Base-by-base conservation (phyloP, 169 alveolate species). In the Plasmodium gonderi region DNA sequence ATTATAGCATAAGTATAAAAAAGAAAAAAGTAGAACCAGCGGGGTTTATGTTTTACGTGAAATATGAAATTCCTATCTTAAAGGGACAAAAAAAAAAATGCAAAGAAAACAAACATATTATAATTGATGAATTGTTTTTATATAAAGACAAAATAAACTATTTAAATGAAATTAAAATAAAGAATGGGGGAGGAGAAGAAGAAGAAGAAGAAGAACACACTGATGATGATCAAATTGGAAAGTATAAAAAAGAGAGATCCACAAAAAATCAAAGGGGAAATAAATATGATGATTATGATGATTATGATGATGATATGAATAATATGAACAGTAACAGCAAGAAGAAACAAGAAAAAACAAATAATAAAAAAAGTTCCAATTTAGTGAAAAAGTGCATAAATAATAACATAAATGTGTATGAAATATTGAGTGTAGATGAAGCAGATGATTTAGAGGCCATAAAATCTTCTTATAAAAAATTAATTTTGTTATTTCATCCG, bases 401-500 rank as follows among this genome's bases (percentile, higher is more conserved):
- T 38, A 82, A 95, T 72, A 94, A 95, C 74, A 83, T 92, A 80
- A 77, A 94, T 45, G 96, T 95, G 1, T 95, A 95, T 91, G 95
- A 94, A 33, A 80, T 95, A 45, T 90, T 95, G 44, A 75, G 94
- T 65, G 96, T 95, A 23, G 85, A 93, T 29, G 96, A 95, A 74
- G 91, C 96, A 2, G 97, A 95, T 80, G 95, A 81, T 78, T 64
- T 90, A 23, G 82, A 90, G 74, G 80, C 92, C 23, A 94, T 95
- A 4, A 94, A 94, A 91, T 90, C 95, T 3, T 83, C 87, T 49
- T 95, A 95, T 92, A 92, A 93, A 82, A 89, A 94, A 49, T 90
- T 95, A 29, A 96, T 94, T 23, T 85, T 95, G 76, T 67, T 95
- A 49, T 89, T 95, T 87, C 97, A 95, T 67, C 97, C 97, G 1